Conservation (phyloP, 108 stramenopile genomes). For the Discostella pseudostelligera region DNA sequence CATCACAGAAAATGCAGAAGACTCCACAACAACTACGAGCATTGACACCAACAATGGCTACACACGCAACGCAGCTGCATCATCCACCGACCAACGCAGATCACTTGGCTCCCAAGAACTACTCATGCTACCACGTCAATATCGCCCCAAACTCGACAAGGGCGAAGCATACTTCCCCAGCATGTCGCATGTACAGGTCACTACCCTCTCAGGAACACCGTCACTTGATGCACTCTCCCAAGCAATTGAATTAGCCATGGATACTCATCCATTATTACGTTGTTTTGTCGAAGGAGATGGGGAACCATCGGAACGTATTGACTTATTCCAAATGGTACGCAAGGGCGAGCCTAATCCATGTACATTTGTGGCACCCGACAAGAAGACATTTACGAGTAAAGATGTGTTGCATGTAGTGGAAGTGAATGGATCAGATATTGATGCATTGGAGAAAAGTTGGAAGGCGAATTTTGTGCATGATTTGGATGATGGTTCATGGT, state of each 20-base stretch:
- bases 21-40: too few relatives aligned
- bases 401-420: conserved; percentile 63
- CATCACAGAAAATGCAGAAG: not conserved
- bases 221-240: conserved; percentile 47
- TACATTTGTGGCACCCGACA: conserved; percentile 56
- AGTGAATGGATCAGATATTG: conserved; percentile 31
- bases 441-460: conserved; percentile 64
- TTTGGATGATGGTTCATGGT: conserved; percentile 74
- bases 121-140: conserved; percentile 86
- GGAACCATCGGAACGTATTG: conserved; percentile 76
- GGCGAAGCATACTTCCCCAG: conserved; percentile 56
- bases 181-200: conserved; percentile 72
- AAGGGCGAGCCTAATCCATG: conserved; percentile 78
- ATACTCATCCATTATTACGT: conserved; percentile 70
- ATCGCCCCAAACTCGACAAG: conserved; percentile 47
- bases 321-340: conserved; percentile 85
- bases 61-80: not conserved
- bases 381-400: conserved; percentile 29
- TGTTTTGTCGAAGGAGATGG: conserved; percentile 69
- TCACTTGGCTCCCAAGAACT: conserved; percentile 86
- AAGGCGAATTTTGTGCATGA: conserved; percentile 53
- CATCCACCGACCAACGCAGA: conserved; percentile 22
- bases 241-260: conserved; percentile 69
- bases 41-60: not conserved
- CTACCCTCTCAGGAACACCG: conserved; percentile 60